A percentile compares a stretch with the other conserved stretches of the same genome.
These are phyloP conservation scores for Diospyros kaki DNA, from an alignment of 148 eudicot genomes.

Conservation along the genomic window DNA sequence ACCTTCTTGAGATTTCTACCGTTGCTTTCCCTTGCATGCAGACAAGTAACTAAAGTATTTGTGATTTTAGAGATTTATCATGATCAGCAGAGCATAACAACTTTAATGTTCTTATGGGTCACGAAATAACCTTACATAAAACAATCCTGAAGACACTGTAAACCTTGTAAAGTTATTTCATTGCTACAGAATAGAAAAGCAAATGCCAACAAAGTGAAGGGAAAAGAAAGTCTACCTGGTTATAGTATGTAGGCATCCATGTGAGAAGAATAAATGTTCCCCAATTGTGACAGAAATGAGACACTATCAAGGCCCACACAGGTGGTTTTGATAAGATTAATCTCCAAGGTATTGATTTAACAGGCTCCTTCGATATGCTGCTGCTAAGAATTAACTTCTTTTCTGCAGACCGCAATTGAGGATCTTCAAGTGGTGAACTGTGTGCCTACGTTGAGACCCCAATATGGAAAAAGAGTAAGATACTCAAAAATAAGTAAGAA, in stretches of 20 bases:
- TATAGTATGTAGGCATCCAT: conserved; percentile 99
- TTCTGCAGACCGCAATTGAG: conserved; percentile 64
- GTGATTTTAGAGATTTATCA: neutral
- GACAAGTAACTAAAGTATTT: neutral
- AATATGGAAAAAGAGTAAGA: neutral
- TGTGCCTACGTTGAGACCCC: conserved; percentile 46
- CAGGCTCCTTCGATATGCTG: conserved; percentile 61
- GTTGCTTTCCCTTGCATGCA: neutral
- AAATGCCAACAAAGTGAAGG: neutral
- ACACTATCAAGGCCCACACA: conserved; percentile 94
- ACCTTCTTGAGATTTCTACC: neutral
- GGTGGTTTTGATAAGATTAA: conserved; percentile 78
- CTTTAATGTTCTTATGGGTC: no score
- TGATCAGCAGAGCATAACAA: no score
- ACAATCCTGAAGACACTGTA: neutral
- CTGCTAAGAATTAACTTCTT: conserved; percentile 64
- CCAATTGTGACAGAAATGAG: conserved; percentile 98
- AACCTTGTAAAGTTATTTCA: neutral
- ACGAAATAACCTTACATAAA: no score
- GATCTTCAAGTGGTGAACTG: conserved; percentile 91
- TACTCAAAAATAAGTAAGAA: neutral
- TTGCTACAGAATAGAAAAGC: conserved; percentile 6
- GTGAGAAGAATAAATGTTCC: conserved; percentile 95
- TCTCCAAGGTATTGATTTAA: conserved; percentile 77
- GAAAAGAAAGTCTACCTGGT: conserved; percentile 48